Conservation (phyloP, 345 rosid species). For the Gossypium thurberi region DNA sequence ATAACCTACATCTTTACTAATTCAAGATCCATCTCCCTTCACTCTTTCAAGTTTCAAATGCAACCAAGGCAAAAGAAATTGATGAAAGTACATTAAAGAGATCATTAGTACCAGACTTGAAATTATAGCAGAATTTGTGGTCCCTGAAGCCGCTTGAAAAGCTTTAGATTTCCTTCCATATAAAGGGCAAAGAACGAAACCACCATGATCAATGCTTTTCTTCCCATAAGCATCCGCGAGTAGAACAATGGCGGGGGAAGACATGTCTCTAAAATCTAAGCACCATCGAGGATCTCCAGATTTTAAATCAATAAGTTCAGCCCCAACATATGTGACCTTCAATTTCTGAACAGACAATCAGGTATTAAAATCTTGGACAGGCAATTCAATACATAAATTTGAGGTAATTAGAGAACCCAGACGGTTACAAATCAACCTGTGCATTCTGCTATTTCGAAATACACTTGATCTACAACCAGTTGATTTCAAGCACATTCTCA, state of each 20-base stretch:
- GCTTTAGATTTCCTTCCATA: constrained; percentile 98
- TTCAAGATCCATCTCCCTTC: background rate
- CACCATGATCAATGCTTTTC: constrained; percentile 56
- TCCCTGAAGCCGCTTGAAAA: constrained; percentile 93
- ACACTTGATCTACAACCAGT: background rate
- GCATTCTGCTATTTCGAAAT: background rate
- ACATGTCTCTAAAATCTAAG: constrained; percentile 96
- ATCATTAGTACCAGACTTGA: constrained; percentile 56
- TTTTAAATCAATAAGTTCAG: constrained; percentile 69
- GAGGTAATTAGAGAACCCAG: background rate
- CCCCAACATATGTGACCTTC: constrained; percentile 76
- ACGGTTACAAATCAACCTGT: background rate
- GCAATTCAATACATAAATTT: background rate
- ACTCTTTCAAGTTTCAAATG: background rate
- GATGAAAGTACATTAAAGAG: background rate
- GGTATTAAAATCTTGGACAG: constrained; percentile 2
- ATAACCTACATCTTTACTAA: background rate
- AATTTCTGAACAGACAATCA: constrained; percentile 52
- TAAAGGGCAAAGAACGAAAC: constrained; percentile 81
- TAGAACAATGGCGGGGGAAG: constrained; percentile 71
- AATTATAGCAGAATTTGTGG: constrained; percentile 70
- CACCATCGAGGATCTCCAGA: constrained; percentile 88
- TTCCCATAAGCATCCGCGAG: constrained; percentile 69
- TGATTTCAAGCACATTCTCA: background rate
- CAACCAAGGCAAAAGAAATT: background rate